Conservation (phyloP, 306 rosid genomes). For the Oemleria cerasiformis region DNA sequence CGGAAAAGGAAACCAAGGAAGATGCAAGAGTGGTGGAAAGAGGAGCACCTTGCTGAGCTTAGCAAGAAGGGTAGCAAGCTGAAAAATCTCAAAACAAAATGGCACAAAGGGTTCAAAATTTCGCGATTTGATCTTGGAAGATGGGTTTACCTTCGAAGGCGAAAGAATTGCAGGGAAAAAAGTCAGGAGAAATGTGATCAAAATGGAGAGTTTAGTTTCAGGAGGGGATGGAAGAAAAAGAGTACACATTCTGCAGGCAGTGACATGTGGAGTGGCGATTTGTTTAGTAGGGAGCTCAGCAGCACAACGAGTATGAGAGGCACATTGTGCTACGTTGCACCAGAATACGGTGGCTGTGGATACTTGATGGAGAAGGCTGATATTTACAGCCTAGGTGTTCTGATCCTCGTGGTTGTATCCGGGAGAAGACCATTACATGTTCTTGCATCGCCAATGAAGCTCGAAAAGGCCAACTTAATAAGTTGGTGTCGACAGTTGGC, state of each 20-base stretch:
- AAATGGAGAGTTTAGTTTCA: conserved; percentile 84
- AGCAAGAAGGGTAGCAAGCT: conserved; percentile 65
- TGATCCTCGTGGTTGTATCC: conserved; percentile 83
- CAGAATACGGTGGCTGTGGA: conserved; percentile 85
- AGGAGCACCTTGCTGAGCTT: conserved; percentile 80
- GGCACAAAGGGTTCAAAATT: conserved; percentile 69
- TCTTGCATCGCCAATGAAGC: conserved; percentile 93
- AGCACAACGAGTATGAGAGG: conserved; percentile 99
- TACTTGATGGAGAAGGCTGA: conserved; percentile 89
- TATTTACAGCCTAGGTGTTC: conserved; percentile 86
- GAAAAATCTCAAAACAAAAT: conserved; percentile 46
- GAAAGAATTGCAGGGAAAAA: conserved; percentile 44
- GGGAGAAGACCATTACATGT: conserved; percentile 92
- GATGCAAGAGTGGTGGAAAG: conserved; percentile 99
- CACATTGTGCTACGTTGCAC: conserved; percentile 85
- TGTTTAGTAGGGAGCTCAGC: conserved; percentile 91
- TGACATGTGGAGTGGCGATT: conserved; percentile 88
- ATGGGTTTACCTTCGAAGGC: conserved; percentile 46
- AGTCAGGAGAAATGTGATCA: conserved; percentile 45
- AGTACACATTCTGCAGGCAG: conserved; percentile 56
- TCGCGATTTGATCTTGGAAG: conserved; percentile 73
- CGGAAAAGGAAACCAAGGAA: conserved; percentile 65
- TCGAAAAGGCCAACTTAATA: conserved; percentile 86
- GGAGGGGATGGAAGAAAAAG: conserved; percentile 83
- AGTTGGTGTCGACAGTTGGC: conserved; percentile 95